These are phyloP conservation scores for Fusarium nisikadoi DNA, from an alignment of 2,329 filamentous ascomycete genomes.

Conservation along the genomic window DNA sequence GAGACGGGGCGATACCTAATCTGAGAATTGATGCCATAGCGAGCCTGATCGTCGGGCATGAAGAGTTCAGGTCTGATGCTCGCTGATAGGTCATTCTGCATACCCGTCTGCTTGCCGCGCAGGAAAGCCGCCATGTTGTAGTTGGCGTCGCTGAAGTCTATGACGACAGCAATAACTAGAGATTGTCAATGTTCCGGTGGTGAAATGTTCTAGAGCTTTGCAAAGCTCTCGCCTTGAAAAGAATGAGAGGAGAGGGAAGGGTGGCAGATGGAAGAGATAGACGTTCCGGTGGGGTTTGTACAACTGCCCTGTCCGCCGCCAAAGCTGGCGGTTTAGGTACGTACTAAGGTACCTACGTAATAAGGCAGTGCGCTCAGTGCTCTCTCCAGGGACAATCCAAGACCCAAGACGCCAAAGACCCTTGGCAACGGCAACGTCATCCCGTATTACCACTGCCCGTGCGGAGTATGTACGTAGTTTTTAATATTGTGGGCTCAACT, in stretches of 20 bases:
- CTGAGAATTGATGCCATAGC: slow-evolving; percentile 84
- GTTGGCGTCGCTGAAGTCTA: slow-evolving; percentile 17
- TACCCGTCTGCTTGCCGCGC: slow-evolving; percentile 90
- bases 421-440: slow-evolving; percentile 35
- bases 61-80: slow-evolving; percentile 83
- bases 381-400: slow-evolving; percentile 14
- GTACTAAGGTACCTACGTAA: too few relatives aligned
- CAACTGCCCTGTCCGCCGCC: not conserved
- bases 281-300: slow-evolving; percentile 37
- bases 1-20: slow-evolving; percentile 61
- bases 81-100: slow-evolving; percentile 89
- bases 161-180: not conserved
- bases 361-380: slow-evolving; percentile 14
- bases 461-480: not conserved
- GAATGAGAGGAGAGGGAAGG: not conserved
- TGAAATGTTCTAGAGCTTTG: slow-evolving; percentile 21
- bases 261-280: slow-evolving; percentile 15
- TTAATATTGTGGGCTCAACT: not conserved
- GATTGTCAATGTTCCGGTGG: not conserved
- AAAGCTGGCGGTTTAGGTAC: not conserved
- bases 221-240: slow-evolving; percentile 13
- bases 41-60: slow-evolving; percentile 81
- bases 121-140: slow-evolving; percentile 83
- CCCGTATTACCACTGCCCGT: slow-evolving; percentile 10
- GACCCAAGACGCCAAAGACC: slow-evolving; percentile 29